Conservation (phyloP, 805 yeast species). For the Wickerhamomyces alni region DNA sequence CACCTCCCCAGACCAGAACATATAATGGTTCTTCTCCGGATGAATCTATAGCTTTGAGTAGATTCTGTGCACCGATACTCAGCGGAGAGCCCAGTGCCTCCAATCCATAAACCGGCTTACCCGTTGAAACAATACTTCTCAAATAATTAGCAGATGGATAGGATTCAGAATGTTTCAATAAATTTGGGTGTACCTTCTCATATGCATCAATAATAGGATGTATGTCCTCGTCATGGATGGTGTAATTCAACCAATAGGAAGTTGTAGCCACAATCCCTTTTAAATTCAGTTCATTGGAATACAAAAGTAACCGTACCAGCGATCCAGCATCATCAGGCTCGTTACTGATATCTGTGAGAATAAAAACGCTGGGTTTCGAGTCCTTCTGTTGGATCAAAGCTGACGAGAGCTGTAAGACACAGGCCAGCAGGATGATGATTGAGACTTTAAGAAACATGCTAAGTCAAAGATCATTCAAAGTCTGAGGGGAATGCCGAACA, state of each 20-base stretch:
- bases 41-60: conserved; percentile 21
- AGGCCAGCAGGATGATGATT: too few relatives aligned
- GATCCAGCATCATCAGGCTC: conserved; percentile 29
- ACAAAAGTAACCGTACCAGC: conserved; percentile 25
- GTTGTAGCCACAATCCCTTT: conserved; percentile 30
- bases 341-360: conserved; percentile 26
- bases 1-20: conserved; percentile 28
- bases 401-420: neutral
- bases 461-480: too few relatives aligned
- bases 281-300: conserved; percentile 24
- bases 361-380: conserved; percentile 23
- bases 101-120: conserved; percentile 24
- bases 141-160: conserved; percentile 25
- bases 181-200: conserved; percentile 20
- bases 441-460: too few relatives aligned
- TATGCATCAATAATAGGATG: conserved; percentile 27
- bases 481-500: too few relatives aligned
- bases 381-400: conserved; percentile 23
- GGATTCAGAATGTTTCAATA: conserved; percentile 22
- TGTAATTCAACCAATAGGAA: conserved; percentile 26
- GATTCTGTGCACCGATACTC: conserved; percentile 20
- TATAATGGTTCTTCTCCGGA: conserved; percentile 14
- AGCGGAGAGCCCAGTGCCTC: conserved; percentile 13
- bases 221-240: conserved; percentile 25
- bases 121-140: conserved; percentile 20